Base-by-base conservation (phyloP, 352 stramenopile species). In the Phytophthora pluvialis region DNA sequence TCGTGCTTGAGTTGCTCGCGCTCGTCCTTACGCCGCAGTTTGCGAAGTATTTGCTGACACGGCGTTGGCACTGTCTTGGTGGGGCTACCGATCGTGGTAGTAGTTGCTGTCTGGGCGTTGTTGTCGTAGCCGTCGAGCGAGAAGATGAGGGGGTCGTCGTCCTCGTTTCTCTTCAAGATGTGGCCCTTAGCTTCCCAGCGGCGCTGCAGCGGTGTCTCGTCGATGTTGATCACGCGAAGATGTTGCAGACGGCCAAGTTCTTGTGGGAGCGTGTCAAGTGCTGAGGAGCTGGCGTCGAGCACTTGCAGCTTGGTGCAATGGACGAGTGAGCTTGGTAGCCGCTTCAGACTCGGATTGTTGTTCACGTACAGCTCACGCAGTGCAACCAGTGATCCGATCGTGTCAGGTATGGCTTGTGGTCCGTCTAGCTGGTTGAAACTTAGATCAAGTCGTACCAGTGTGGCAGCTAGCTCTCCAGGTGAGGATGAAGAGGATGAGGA, bases 291-390 rank as follows among this genome's bases (percentile, higher is more conserved):
- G 28, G 78, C 73, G 50, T 97, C 91, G 5, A 97, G 48, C 12
- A 95, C 79, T 35, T 81, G 73, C 3, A 97, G 80, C 12, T 86
- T 76, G 3, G 50, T 40, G 57, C 89, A 97, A 21, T 85, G 60
- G 13, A 76, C 67, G 13, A 97, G 70, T 29, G 88, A 49, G 3
- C 60, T 31, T 3, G 88, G 88, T 4, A 97, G 46, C 0, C 42
- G 38, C 18, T 56, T 46, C 3, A 97, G 79, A 6, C 67, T 60
- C 5, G 85, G 88, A 50, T 97, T 97, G 52, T 93, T 75, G 59
- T 93, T 95, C 28, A 97, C 61, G 72, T 88, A 96, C 11, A 97
- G 75, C 50, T 90, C 68, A 44, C 89, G 82, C 6, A 97, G 81
- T 18, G 61, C 65, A 26, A 63, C 44, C 26, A 97, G 75, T 5